These are phyloP conservation scores for Rhynchospora breviuscula DNA, from an alignment of 176 grass and related monocot species.

Conservation along the genomic window DNA sequence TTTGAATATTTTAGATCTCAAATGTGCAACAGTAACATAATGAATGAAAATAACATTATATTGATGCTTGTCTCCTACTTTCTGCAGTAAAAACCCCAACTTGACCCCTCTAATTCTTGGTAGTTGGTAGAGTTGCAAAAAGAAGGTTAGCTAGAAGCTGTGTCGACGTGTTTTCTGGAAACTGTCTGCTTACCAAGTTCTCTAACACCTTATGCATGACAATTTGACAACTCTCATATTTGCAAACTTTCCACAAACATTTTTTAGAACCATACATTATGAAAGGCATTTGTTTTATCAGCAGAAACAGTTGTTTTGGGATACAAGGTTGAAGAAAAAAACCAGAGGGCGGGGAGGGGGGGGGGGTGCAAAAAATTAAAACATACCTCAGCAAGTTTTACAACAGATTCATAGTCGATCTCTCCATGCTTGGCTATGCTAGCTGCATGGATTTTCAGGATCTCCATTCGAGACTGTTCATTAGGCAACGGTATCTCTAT, in stretches of 20 bases:
- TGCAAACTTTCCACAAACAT: not conserved
- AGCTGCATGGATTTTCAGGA: constrained; percentile 92
- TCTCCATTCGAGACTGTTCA: constrained; percentile 79
- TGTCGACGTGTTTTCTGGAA: not conserved
- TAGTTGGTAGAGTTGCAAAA: not conserved
- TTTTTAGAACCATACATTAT: not conserved
- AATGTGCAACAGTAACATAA: not conserved
- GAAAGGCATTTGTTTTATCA: not conserved
- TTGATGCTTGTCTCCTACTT: not conserved
- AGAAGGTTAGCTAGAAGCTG: not conserved
- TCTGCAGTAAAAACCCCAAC: not conserved
- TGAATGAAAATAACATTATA: not conserved
- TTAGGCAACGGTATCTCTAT: constrained; percentile 96
- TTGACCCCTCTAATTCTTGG: not conserved
- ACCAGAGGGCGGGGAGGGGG: not conserved
- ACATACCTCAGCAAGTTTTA: constrained; percentile 82
- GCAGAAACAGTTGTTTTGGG: not conserved
- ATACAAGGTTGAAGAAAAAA: not conserved
- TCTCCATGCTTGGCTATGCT: constrained; percentile 92
- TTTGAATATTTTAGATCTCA: not conserved
- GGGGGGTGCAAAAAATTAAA: too few species aligned
- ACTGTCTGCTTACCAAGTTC: not conserved
- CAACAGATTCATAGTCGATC: constrained; percentile 88
- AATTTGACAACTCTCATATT: not conserved
- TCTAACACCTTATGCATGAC: not conserved